Base-by-base conservation (phyloP, 2,329 filamentous ascomycete species). In the Davidsoniella virescens region DNA sequence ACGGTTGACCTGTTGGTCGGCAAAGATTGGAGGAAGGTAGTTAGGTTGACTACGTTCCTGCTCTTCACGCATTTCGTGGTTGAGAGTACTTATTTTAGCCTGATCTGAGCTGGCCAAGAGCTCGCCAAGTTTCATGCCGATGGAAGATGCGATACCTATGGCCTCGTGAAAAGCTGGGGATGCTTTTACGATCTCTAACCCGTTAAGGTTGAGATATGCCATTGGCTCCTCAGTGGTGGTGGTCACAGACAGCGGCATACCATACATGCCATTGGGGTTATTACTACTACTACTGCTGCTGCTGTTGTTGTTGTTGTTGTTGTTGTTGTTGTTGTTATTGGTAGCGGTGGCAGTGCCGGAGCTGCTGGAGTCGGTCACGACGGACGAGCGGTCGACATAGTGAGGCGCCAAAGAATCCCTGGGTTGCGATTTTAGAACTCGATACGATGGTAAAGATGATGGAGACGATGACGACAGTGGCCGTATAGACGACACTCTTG, bases 11-110 rank as follows among this genome's bases (percentile, higher is more conserved):
- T 75, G 70, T 44, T 69, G 64, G 55, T 70, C 70, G 37, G 67
- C 69, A 53, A 76, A 70, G n/a, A 81, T 80, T 1, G 78, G 78
- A 3, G 78, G 77, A 17, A 81, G 65, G 58, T 81, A 80, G 43
- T 75, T 76, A 16, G 77, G 76, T 26, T 78, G 75, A 50, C 69
- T 75, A 55, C 69, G 66, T 29, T 67, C 64, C 53, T 77, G 75
- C 55, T 82, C 77, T 14, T 73, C 70, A 48, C 75, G 69, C 44
- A 82, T 65, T 47, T 68, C 66, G 44, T 66, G 67, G 55, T 75
- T 72, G 42, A 79, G 61, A 7, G 62, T 63, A 39, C 64, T 57
- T 4, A 78, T 64, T 53, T 70, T 75, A 1, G 76, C 71, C 10
- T 70, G 67, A 43, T 82, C 78, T 26, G 62, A 61, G 0, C 66